These are phyloP conservation scores for Miscanthus lutarioriparius DNA, from an alignment of 176 grass and related monocot genomes.

Conservation along the genomic window DNA sequence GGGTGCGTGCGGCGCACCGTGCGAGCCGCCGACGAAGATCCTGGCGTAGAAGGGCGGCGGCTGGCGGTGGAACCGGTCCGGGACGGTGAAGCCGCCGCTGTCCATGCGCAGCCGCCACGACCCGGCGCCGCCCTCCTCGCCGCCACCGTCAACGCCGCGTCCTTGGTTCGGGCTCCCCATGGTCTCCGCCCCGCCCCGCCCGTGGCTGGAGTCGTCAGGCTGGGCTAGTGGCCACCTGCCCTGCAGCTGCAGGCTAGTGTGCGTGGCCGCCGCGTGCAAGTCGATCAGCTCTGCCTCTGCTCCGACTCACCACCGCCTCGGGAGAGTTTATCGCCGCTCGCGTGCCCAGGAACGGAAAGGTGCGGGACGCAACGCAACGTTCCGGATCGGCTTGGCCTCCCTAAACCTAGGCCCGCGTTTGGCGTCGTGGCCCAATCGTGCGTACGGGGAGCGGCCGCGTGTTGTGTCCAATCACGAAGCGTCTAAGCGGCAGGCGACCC, in stretches of 20 bases:
- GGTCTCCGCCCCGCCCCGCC: neutral
- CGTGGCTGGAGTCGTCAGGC: neutral
- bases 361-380: neutral
- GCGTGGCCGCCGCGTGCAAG: neutral
- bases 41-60: constrained; percentile 44
- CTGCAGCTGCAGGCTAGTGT: too few relatives aligned
- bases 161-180: constrained; percentile 16
- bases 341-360: neutral
- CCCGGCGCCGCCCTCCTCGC: neutral
- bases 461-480: neutral
- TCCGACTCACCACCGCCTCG: too few relatives aligned
- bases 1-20: constrained; percentile 19
- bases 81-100: constrained; percentile 34
- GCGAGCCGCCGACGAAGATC: constrained; percentile 29
- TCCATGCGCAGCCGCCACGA: constrained; percentile 45
- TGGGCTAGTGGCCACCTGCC: too few relatives aligned
- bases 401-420: neutral
- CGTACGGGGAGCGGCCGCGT: neutral
- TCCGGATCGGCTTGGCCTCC: neutral
- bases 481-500: too few relatives aligned
- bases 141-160: neutral
- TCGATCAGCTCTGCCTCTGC: neutral
- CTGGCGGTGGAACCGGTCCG: constrained; percentile 36
- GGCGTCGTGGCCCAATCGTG: neutral
- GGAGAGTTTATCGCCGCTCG: too few relatives aligned